These are phyloP conservation scores for Globisporangium parvum DNA, from an alignment of 352 stramenopile genomes.

Conservation along the genomic window DNA sequence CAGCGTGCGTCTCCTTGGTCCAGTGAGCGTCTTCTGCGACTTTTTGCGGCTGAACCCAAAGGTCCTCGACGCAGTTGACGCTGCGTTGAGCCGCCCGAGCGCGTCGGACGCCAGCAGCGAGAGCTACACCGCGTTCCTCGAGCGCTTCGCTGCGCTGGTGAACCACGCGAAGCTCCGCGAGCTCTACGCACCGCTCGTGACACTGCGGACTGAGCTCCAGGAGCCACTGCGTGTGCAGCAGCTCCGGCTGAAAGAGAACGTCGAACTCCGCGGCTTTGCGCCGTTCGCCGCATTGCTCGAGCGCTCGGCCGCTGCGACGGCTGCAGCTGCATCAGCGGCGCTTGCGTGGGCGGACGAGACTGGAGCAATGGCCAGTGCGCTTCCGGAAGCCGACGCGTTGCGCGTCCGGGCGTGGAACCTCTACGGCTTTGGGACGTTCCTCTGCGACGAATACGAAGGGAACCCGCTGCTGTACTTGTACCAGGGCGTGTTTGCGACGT, in stretches of 20 bases:
- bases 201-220: conserved; percentile 15
- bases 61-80: conserved; percentile 38
- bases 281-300: conserved; percentile 34
- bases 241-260: conserved; percentile 61
- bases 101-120: conserved; percentile 6
- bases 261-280: conserved; percentile 65
- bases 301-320: no score
- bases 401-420: conserved; percentile 62
- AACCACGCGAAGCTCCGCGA: conserved; percentile 46
- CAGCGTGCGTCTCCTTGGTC: conserved; percentile 38
- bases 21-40: conserved; percentile 63
- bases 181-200: conserved; percentile 29
- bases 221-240: conserved; percentile 28
- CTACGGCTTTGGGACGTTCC: conserved; percentile 44
- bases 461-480: conserved; percentile 51
- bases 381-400: conserved; percentile 38
- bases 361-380: conserved; percentile 6
- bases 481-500: conserved; percentile 29
- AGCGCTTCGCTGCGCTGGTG: conserved; percentile 41
- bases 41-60: conserved; percentile 48
- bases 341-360: conserved; percentile 25
- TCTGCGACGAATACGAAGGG: conserved; percentile 56
- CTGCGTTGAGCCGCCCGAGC: conserved; percentile 9
- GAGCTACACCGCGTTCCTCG: conserved; percentile 33
- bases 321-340: background rate